A percentile compares a stretch with the other conserved stretches of the same genome.
phyloP scores from a whole-genome alignment of 768 basidiomycete species.

The Russula dissimulans region DNA sequence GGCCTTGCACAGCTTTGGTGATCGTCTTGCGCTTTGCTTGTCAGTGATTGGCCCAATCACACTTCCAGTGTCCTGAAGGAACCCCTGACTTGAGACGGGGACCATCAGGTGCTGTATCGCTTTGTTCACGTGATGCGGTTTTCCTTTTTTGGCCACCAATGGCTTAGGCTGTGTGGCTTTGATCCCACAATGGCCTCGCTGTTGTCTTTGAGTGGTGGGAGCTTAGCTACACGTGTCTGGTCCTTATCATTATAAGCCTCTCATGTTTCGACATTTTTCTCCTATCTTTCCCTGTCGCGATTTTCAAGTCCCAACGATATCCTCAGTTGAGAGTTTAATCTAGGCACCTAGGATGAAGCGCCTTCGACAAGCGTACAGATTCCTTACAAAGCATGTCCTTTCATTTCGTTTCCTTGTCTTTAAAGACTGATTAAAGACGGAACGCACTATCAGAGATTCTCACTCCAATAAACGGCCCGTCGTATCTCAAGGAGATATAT shows the following conservation, averaged over 20 bases:
- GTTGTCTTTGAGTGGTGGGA: not conserved
- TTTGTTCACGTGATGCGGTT: not conserved
- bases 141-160: not conserved
- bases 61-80: not conserved
- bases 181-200: not conserved
- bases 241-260: not conserved
- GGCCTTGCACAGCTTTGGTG: not conserved
- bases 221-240: not conserved
- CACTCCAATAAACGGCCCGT: not conserved
- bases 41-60: not conserved
- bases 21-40: not conserved
- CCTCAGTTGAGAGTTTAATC: not conserved
- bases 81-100: not conserved
- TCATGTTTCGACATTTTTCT: not conserved
- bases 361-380: slow-evolving; percentile 1
- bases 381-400: slow-evolving; percentile 2
- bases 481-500: not conserved
- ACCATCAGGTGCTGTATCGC: too few relatives aligned
- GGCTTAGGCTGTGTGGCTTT: not conserved
- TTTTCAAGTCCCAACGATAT: not conserved
- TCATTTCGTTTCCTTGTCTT: not conserved
- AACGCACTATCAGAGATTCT: not conserved
- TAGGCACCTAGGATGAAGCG: not conserved
- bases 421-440: not conserved
- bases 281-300: not conserved